Evolutionary conservation across 108 stramenopile species (phyloP), one percentile per base, ranked within the genome.

Genomic region (Nannochloropsis salina): DNA sequence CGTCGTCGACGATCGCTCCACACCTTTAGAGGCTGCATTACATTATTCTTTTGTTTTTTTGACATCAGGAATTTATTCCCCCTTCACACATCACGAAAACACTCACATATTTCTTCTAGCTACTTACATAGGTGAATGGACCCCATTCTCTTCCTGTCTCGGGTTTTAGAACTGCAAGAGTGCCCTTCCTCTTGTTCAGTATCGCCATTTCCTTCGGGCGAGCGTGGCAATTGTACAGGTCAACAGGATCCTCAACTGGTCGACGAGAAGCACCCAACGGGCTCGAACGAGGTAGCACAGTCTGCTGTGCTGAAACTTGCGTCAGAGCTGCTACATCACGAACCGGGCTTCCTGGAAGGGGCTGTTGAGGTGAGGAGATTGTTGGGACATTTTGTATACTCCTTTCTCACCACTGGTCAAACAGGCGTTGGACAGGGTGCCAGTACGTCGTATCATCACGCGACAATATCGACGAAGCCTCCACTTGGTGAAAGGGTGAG

Each of bases 401-500:
- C 61, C 15, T 8, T n/a, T n/a, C n/a, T 74, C 61, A 74, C 61
- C 61, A 3, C n/a, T n/a, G n/a, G 20, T n/a, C 61, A 4, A 74
- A 4, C 61, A 74, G 61, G 61, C 61, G n/a, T 74, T 74, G n/a
- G 61, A 74, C 61, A 1, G 61, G 8, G 61, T 2, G 15, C 61
- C 61, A 74, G 61, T 74, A n/a, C 61, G n/a, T 8, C 61, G 61
- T n/a, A 74, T 74, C 6, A 74, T n/a, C 61, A 74, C 61, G 61
- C 61, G 61, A 15, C 61, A 74, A 8, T 74, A 74, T n/a, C 61
- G 61, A 74, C 61, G 61, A n/a, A 1, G n/a, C 15, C n/a, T 74
- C 20, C 61, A 74, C 61, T 74, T 74, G 61, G 61, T 74, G 61
- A 74, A 74, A 74, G 61, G 61, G 61, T 74, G n/a, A 15, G 61